Evolutionary conservation across 2,329 filamentous ascomycete genomes (phyloP), one percentile per base, ranked within the genome.

Genomic region (Neoascochyta sp.): DNA sequence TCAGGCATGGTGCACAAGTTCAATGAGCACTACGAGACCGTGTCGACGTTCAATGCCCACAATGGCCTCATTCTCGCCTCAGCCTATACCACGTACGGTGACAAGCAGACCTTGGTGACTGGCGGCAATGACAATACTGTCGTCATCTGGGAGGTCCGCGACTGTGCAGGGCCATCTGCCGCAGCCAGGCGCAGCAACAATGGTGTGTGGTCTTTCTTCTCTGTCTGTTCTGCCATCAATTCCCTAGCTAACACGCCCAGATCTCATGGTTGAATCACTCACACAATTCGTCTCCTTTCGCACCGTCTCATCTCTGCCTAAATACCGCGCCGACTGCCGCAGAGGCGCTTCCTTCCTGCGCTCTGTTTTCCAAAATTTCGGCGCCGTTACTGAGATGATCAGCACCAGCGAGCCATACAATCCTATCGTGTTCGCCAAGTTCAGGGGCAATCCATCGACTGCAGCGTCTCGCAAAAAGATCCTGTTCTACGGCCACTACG

Each of bases 401-500:
- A 86, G 84, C 37, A 86, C 87, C 0, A 78, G 82, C 18, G 79
- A 84, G 47, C 60, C 63, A 50, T 82, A 86, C 49, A 96, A 96
- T 54, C 92, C 92, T 0, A 82, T 98, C n/a, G 88, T 98, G 0
- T 83, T 85, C 46, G 92, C 92, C 22, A 84, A 82, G 37, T 98
- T 98, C 59, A 77, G 78, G 24, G 88, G 83, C 4, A 92, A 81
- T 62, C 78, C 74, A 38, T 73, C 78, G 8, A 76, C 79, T 1
- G 68, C 76, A 0, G 73, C 76, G 15, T 70, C 77, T 15, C 76
- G 86, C 11, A 95, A 92, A 65, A 88, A 86, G 16, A 86, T 96
- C 7, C 68, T 98, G 0, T 98, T 98, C 60, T 98, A 98, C 54
- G 92, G 93, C 0, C 92, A 98, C 60, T 98, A 98, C 68, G 92